phyloP scores from a whole-genome alignment of 805 yeast species.

The Tetrapisispora taiwanensis region DNA sequence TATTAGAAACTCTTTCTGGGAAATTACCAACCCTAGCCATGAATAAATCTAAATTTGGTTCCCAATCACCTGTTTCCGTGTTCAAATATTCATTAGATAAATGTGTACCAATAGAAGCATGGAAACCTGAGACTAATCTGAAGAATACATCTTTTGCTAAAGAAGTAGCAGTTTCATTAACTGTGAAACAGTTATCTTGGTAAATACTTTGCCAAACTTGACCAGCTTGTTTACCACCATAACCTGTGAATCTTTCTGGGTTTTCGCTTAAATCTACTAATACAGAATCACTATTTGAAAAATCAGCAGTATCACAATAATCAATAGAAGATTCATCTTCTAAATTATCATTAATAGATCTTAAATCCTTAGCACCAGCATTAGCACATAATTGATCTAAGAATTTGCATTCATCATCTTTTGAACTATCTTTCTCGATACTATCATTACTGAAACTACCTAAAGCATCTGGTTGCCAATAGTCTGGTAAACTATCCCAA shows the following conservation, averaged over 20 bases:
- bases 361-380: slow-evolving; percentile 9
- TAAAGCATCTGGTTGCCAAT: slow-evolving; percentile 63
- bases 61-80: slow-evolving; percentile 66
- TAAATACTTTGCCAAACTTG: slow-evolving; percentile 92
- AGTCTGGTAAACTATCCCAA: slow-evolving; percentile 59
- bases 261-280: slow-evolving; percentile 79
- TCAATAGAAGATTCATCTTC: slow-evolving; percentile 35
- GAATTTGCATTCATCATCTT: slow-evolving; percentile 27
- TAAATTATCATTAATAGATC: slow-evolving; percentile 12
- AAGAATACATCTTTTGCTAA: slow-evolving; percentile 83
- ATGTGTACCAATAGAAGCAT: slow-evolving; percentile 90
- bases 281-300: slow-evolving; percentile 57
- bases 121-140: slow-evolving; percentile 84
- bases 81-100: slow-evolving; percentile 73
- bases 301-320: slow-evolving; percentile 58
- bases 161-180: slow-evolving; percentile 44
- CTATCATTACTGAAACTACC: slow-evolving; percentile 30
- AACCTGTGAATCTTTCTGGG: slow-evolving; percentile 95
- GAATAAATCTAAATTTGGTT: slow-evolving; percentile 71
- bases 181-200: slow-evolving; percentile 73
- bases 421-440: slow-evolving; percentile 18
- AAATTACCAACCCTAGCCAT: slow-evolving; percentile 83
- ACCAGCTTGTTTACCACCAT: slow-evolving; percentile 83
- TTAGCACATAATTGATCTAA: slow-evolving; percentile 31
- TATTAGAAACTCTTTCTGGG: slow-evolving; percentile 81